Evolutionary conservation across 2,329 filamentous ascomycete genomes (phyloP).

Genomic region (Paecilomyces sp.): DNA sequence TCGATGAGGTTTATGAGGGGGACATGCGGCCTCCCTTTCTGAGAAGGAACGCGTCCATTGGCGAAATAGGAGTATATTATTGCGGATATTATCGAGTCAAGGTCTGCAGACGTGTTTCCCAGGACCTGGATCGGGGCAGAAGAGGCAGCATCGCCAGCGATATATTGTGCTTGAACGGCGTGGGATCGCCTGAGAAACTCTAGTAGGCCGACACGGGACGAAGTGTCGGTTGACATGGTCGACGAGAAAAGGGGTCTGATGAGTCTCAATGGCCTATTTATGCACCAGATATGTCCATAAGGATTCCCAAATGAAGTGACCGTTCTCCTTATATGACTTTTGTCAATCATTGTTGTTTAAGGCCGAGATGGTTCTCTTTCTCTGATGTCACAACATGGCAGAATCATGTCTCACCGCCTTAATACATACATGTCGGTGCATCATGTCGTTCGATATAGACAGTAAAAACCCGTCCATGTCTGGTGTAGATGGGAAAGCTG

Average conservation of each 20-base stretch:
- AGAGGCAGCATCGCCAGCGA: constrained; percentile 10
- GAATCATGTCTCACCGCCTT: neutral
- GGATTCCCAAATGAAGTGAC: neutral
- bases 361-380: neutral
- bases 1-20: constrained; percentile 53
- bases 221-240: neutral
- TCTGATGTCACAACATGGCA: constrained; percentile 1
- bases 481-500: too few species aligned
- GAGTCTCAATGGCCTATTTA: neutral
- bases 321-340: neutral
- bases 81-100: constrained; percentile 57
- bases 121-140: constrained; percentile 30
- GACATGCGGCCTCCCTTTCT: constrained; percentile 38
- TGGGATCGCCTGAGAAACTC: constrained; percentile 30
- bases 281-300: neutral
- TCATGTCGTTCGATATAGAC: neutral
- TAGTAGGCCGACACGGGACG: constrained; percentile 14
- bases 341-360: neutral
- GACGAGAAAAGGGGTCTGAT: neutral
- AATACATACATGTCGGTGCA: neutral
- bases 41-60: constrained; percentile 35
- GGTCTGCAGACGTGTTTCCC: constrained; percentile 45
- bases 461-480: neutral
- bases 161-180: constrained; percentile 19
- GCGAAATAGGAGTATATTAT: constrained; percentile 55